Evolutionary conservation across 2,329 filamentous ascomycete genomes (phyloP), one percentile per base, ranked within the genome.

Genomic region (Nectriaceae sp.): DNA sequence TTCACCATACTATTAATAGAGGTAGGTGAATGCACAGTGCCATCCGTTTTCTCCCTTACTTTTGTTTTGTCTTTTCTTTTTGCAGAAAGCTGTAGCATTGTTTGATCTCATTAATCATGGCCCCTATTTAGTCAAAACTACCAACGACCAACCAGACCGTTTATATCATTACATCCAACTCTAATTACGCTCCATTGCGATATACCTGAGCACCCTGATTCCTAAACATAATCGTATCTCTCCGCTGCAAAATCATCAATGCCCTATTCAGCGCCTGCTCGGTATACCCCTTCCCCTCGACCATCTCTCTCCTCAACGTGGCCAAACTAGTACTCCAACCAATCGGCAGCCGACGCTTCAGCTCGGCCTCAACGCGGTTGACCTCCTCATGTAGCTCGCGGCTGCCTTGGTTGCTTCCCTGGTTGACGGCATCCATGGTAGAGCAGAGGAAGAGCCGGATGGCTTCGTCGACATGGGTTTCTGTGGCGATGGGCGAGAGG

Each of bases 341-440:
- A 58, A 99, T 94, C 1, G 94, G 92, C 60, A 99, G 75, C 21
- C 93, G 81, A 48, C 90, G 82, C 71, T 90, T 87, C 43, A 99
- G 76, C 74, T 97, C 94, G 15, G 90, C 84, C 71, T 97, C 94
- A 4, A 97, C 83, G 60, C 90, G 90, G 57, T 80, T 79, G 5
- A 90, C 89, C 68, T 97, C 94, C 42, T 96, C 90, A 70, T 95
- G 93, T 47, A 97, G 76, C 71, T 97, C 93, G 54, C 90, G 87
- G 64, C 86, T 91, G 31, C 89, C 90, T 60, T 89, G 83, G 55
- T 87, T 89, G 58, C 88, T 87, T 51, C 92, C 93, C 63, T 96
- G 90, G 50, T 90, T 93, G 47, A 97, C 91, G 6, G 94, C 94
- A 65, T 99, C 93, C 94, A 99, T 97, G 48, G 94, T 99, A 3